phyloP scores from a whole-genome alignment of 257 asterid genomes.

The Primulina tabacum region DNA sequence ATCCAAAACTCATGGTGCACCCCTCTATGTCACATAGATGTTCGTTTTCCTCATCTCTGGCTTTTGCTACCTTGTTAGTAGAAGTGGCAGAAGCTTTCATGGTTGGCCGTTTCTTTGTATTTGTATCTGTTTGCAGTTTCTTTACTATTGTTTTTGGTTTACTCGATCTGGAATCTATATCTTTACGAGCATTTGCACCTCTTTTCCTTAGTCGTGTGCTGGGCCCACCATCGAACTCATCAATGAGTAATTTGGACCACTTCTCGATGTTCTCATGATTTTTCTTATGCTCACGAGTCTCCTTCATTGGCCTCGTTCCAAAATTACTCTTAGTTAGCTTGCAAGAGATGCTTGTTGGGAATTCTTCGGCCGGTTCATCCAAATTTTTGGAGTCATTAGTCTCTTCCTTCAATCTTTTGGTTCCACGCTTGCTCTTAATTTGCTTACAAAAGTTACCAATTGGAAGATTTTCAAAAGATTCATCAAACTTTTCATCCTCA shows the following conservation, averaged over 20 bases:
- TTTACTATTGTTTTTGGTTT: slow-evolving; percentile 38
- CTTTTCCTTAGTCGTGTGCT: slow-evolving; percentile 87
- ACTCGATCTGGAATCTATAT: slow-evolving; percentile 30
- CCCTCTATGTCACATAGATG: slow-evolving; percentile 80
- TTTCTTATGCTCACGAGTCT: slow-evolving; percentile 36
- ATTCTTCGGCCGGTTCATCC: slow-evolving; percentile 22
- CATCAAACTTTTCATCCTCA: slow-evolving; percentile 30
- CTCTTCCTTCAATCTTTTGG: slow-evolving; percentile 37
- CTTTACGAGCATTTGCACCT: slow-evolving; percentile 41
- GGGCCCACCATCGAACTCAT: slow-evolving; percentile 74
- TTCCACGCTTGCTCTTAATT: slow-evolving; percentile 44
- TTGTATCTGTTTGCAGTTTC: slow-evolving; percentile 41
- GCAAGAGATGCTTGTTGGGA: not conserved
- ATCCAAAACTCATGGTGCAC: slow-evolving; percentile 75
- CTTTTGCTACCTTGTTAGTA: slow-evolving; percentile 32
- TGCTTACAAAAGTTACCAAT: slow-evolving; percentile 40
- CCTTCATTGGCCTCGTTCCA: slow-evolving; percentile 19
- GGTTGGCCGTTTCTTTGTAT: slow-evolving; percentile 38
- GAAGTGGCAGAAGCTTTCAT: slow-evolving; percentile 25
- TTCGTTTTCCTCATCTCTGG: slow-evolving; percentile 53
- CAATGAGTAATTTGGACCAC: slow-evolving; percentile 20
- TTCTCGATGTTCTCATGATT: slow-evolving; percentile 37
- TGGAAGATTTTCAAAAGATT: slow-evolving; percentile 46
- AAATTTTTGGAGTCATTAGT: slow-evolving; percentile 28
- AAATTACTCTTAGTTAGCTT: slow-evolving; percentile 14